Evolutionary conservation across 345 rosid genomes (phyloP), one percentile per base, ranked within the genome.

Genomic region (Citrus glauca): DNA sequence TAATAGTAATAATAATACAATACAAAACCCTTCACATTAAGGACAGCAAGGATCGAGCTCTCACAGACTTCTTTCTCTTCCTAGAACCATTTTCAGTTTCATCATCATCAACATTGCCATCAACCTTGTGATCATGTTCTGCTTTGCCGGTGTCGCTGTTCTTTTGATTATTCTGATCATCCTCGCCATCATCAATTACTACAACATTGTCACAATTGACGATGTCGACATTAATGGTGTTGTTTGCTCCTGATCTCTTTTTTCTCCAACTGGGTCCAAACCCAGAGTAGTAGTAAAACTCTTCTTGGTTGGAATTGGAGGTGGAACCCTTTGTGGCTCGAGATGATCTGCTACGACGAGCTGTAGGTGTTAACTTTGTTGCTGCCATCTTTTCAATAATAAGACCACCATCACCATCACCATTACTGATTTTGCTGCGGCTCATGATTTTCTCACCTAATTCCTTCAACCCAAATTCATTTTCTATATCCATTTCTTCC

Each of bases 201-300:
- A 59, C 72, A 6, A 65, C 35, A 67, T 69, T 71, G 5, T 61
- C 59, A 4, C 73, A 17, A 35, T 66, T 38, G 24, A 65, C 16
- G 4, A 45, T 45, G 50, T 45, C 13, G 3, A 45, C 50, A 45
- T 13, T 11, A 11, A 45, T 2, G 50, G 17, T 45, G 50, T 1
- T 53, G 57, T 7, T 71, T 20, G 27, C 33, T 28, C 37, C 60
- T 13, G 37, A 27, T 71, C 85, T 81, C 50, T 75, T 69, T 72
- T 78, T 86, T 24, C 87, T 81, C 88, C 91, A 80, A 8, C 62
- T 50, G 53, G 89, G 89, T 9, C 91, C 91, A 33, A 88, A 88
- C 55, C 91, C 91, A 2, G 91, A 80, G 72, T 88, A 88, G 40
- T 88, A 88, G 57, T 84, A 88, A 56, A 86, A 84, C 77, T 83